Base-by-base conservation (phyloP, 768 basidiomycete species). In the Rhodotorula paludigena region DNA sequence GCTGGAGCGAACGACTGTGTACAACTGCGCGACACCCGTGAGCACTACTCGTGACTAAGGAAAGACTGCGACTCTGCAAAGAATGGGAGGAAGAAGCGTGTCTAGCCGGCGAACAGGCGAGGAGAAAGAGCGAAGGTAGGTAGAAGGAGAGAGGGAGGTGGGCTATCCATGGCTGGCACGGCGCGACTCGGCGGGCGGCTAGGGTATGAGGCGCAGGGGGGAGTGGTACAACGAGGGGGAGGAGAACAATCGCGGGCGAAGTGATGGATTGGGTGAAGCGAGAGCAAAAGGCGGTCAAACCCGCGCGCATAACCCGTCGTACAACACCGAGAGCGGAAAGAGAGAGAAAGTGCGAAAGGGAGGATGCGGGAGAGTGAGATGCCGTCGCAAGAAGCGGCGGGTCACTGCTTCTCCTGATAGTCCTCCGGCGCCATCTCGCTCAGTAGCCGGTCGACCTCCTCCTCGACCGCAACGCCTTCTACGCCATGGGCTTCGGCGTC, bases 361-460 rank as follows among this genome's bases (percentile, higher is more conserved):
- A n/a, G n/a, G n/a, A n/a, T n/a, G n/a, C n/a, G n/a, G n/a, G n/a
- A n/a, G n/a, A n/a, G n/a, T n/a, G n/a, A n/a, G n/a, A n/a, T n/a
- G n/a, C 9, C 23, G 25, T 18, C 15, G 32, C 30, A 21, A 36
- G 52, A 33, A 33, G 52, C 12, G 36, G 52, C 25, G 25, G 32
- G 18, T 12, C 48, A 5, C 15, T 30, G 20, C 49, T 30, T 32
- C 32, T 15, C 20, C 52, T 36, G 35, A 8, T 53, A 36, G 12
- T 53, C 51, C 7, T 58, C 64, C 2, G 69, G 69, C 45, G 54
- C 56, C 64, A 70, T 63, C 59, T 72, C 70, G 52, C 54, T 68
- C 63, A 72, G 28, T 38, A 72, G 53, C 28, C 66, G 59, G 49
- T 68, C 66, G 35, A 72, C 71, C 61, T 72, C 63, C 51, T 60